Evolutionary conservation across 2,329 filamentous ascomycete species (phyloP).

Genomic region (Fusarium sp.): DNA sequence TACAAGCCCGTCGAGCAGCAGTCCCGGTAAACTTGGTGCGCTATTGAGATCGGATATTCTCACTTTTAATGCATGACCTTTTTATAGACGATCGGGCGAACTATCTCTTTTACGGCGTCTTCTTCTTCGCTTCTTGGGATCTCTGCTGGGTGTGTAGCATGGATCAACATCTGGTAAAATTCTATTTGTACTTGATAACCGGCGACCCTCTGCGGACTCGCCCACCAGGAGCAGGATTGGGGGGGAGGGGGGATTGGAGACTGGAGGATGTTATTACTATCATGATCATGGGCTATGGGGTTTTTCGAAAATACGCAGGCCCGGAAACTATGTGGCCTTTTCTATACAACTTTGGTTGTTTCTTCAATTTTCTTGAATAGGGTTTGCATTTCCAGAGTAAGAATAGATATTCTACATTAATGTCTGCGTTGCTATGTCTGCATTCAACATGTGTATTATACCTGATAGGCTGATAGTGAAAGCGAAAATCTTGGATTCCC

Average conservation of each 20-base stretch:
- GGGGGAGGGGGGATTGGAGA: constrained; percentile 20
- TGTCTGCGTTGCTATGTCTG: not conserved
- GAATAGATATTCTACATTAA: constrained; percentile 31
- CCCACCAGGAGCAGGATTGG: constrained; percentile 8
- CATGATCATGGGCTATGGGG: constrained; percentile 43
- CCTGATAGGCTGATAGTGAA: not conserved
- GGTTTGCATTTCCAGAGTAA: constrained; percentile 34
- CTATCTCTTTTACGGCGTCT: constrained; percentile 29
- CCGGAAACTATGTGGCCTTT: constrained; percentile 29
- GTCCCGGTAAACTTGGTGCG: constrained; percentile 27
- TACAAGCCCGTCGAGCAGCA: constrained; percentile 52
- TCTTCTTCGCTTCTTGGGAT: constrained; percentile 21
- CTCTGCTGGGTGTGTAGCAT: constrained; percentile 5
- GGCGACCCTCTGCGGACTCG: constrained; percentile 13
- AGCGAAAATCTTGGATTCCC: not conserved
- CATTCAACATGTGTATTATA: not conserved
- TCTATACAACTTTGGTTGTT: constrained; percentile 30
- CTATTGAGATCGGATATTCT: constrained; percentile 18
- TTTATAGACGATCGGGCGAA: constrained; percentile 38
- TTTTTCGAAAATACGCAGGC: constrained; percentile 34
- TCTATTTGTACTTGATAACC: constrained; percentile 31
- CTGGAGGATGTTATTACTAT: constrained; percentile 31
- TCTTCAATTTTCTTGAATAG: constrained; percentile 38
- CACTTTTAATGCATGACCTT: constrained; percentile 42
- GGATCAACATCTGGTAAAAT: constrained; percentile 14